A percentile compares a stretch with the other conserved stretches of the same genome.
Evolutionary conservation across 257 asterid species (phyloP).

Genomic region (Petunia axillaris): DNA sequence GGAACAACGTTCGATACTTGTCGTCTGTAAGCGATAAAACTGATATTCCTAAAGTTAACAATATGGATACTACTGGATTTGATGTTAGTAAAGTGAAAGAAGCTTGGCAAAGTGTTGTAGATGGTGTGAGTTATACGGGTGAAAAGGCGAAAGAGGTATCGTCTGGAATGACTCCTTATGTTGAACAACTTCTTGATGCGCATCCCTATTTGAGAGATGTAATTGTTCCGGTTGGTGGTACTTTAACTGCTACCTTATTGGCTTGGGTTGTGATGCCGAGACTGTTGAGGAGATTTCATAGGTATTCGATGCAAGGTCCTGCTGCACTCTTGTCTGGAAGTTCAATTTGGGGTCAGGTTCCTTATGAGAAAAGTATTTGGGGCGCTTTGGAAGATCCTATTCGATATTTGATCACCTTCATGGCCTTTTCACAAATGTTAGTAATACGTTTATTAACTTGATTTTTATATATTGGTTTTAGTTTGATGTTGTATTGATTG

Average conservation of each 20-base stretch:
- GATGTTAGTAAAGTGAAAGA: conserved; percentile 54
- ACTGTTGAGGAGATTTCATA: conserved; percentile 70
- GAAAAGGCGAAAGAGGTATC: conserved; percentile 70
- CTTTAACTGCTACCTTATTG: conserved; percentile 65
- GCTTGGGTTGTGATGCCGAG: conserved; percentile 88
- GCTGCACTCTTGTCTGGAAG: conserved; percentile 31
- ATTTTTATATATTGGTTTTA: conserved; percentile 11
- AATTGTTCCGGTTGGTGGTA: conserved; percentile 77
- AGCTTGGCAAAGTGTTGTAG: conserved; percentile 55
- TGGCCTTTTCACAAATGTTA: conserved; percentile 83
- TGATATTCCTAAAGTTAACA: too few species aligned
- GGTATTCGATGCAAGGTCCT: conserved; percentile 30
- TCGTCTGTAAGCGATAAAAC: too few species aligned
- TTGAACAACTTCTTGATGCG: conserved; percentile 68
- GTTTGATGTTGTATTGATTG: conserved; percentile 14
- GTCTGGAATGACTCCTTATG: conserved; percentile 55
- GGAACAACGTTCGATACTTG: too few species aligned
- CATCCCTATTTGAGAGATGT: conserved; percentile 88
- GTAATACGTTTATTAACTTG: conserved; percentile 33
- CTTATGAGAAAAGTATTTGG: conserved; percentile 92
- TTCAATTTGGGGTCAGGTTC: conserved; percentile 70
- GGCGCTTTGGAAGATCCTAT: conserved; percentile 89
- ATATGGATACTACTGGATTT: too few species aligned
- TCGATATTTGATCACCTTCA: conserved; percentile 68
- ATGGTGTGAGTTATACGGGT: conserved; percentile 50